Conservation (phyloP, 2,329 filamentous ascomycete species). For the Botryotinia narcissicola region DNA sequence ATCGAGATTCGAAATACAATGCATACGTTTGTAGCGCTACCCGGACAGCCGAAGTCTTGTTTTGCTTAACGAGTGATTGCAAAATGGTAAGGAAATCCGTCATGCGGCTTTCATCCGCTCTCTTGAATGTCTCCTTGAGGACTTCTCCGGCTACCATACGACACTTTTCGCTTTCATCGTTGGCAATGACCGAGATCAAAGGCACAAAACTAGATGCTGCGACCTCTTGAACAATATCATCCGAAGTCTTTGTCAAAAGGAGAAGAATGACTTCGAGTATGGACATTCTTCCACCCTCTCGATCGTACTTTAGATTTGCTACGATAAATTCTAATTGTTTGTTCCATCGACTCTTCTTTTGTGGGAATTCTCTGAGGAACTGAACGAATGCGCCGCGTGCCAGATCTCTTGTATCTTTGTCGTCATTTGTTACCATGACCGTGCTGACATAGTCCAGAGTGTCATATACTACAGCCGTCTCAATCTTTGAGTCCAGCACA, state of each 20-base stretch:
- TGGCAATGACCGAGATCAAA: constrained; percentile 78
- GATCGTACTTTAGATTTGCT: constrained; percentile 86
- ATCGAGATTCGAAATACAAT: constrained; percentile 73
- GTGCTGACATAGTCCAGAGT: constrained; percentile 82
- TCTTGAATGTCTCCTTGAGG: constrained; percentile 75
- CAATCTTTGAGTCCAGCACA: constrained; percentile 78
- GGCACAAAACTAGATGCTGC: constrained; percentile 81
- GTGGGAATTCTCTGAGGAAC: constrained; percentile 91
- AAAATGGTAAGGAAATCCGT: constrained; percentile 70
- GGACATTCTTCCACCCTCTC: constrained; percentile 83
- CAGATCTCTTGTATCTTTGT: constrained; percentile 80
- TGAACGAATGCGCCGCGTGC: constrained; percentile 89
- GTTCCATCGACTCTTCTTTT: constrained; percentile 81
- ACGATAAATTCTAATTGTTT: constrained; percentile 88
- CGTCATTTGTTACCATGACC: constrained; percentile 96
- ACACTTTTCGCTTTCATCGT: constrained; percentile 85
- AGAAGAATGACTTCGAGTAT: constrained; percentile 90
- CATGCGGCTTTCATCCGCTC: constrained; percentile 69
- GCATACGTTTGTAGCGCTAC: constrained; percentile 78
- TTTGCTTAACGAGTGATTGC: constrained; percentile 72
- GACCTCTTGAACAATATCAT: constrained; percentile 80
- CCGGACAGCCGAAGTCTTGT: constrained; percentile 63
- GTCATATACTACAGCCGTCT: constrained; percentile 88
- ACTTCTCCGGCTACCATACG: constrained; percentile 77
- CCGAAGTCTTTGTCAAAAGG: constrained; percentile 79